Percentiles rank a stretch among this genome's conserved stretches.
phyloP scores from a whole-genome alignment of 768 basidiomycete species.

The Hygrocybe coccinea region DNA sequence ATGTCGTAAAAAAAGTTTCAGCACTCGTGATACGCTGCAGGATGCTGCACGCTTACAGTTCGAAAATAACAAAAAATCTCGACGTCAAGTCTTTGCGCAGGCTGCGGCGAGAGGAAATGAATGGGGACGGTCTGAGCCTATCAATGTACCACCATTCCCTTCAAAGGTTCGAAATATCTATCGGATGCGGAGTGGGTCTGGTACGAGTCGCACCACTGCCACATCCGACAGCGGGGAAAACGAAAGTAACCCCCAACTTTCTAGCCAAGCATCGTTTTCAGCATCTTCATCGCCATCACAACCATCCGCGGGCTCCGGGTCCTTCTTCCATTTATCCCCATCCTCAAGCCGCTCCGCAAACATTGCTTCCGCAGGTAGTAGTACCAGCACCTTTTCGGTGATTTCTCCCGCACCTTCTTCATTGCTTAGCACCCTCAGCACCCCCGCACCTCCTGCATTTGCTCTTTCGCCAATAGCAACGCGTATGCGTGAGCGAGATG shows the following conservation, averaged over 20 bases:
- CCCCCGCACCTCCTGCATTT: conserved; percentile 34
- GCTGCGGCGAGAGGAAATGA: conserved; percentile 65
- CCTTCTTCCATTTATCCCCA: conserved; percentile 33
- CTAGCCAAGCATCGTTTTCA: conserved; percentile 50
- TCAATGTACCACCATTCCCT: conserved; percentile 43
- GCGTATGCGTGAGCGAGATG: conserved; percentile 79
- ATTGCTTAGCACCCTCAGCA: conserved; percentile 32
- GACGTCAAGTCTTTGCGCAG: conserved; percentile 68
- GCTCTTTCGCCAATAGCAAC: conserved; percentile 73
- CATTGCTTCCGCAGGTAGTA: conserved; percentile 30
- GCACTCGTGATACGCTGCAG: conserved; percentile 71
- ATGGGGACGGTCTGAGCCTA: conserved; percentile 43
- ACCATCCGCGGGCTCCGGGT: conserved; percentile 43
- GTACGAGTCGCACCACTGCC: conserved; percentile 70
- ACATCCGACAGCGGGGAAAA: conserved; percentile 72
- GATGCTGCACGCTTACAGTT: conserved; percentile 76
- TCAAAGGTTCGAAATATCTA: conserved; percentile 40
- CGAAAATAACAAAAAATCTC: conserved; percentile 72
- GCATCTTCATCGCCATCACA: conserved; percentile 62
- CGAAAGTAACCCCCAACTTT: conserved; percentile 34
- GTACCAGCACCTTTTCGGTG: conserved; percentile 26
- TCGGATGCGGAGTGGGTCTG: conserved; percentile 75
- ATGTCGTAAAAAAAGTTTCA: conserved; percentile 45
- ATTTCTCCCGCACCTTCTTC: conserved; percentile 28
- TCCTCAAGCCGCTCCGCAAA: conserved; percentile 27